Percentiles rank a stretch among this genome's conserved stretches.
Conservation (phyloP, 2,329 filamentous ascomycete genomes). For the Cladophialophora psammophila region DNA sequence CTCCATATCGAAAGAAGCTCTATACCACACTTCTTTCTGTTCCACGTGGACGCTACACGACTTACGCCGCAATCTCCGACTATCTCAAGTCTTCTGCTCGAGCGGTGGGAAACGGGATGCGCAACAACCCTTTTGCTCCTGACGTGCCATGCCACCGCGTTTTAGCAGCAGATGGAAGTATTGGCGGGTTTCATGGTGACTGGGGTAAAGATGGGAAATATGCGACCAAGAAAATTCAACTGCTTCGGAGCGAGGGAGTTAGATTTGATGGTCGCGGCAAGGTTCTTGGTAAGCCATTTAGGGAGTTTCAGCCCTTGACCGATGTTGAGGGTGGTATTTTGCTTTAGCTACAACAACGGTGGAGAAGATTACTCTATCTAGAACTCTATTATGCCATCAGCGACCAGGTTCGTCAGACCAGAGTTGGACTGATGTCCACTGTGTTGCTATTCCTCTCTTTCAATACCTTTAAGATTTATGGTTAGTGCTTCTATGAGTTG, state of each 20-base stretch:
- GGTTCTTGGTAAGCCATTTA: constrained; percentile 48
- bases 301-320: constrained; percentile 31
- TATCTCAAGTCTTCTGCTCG: constrained; percentile 74
- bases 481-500: too few species aligned
- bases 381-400: not conserved
- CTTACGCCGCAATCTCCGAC: constrained; percentile 75
- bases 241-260: constrained; percentile 54
- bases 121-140: constrained; percentile 81
- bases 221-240: constrained; percentile 51
- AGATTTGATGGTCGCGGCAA: constrained; percentile 53
- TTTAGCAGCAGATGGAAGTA: constrained; percentile 71
- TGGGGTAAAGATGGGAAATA: constrained; percentile 57
- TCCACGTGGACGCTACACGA: constrained; percentile 75
- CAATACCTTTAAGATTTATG: too few species aligned
- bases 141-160: constrained; percentile 83
- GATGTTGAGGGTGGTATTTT: constrained; percentile 6
- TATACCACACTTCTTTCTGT: constrained; percentile 79
- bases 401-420: too few species aligned
- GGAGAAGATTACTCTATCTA: not conserved
- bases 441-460: too few species aligned
- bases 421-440: too few species aligned
- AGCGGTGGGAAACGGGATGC: constrained; percentile 78
- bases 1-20: constrained; percentile 61
- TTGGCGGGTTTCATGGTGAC: constrained; percentile 61
- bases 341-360: not conserved